phyloP scores from a whole-genome alignment of 2,329 filamentous ascomycete species.

The Microsporum canis region DNA sequence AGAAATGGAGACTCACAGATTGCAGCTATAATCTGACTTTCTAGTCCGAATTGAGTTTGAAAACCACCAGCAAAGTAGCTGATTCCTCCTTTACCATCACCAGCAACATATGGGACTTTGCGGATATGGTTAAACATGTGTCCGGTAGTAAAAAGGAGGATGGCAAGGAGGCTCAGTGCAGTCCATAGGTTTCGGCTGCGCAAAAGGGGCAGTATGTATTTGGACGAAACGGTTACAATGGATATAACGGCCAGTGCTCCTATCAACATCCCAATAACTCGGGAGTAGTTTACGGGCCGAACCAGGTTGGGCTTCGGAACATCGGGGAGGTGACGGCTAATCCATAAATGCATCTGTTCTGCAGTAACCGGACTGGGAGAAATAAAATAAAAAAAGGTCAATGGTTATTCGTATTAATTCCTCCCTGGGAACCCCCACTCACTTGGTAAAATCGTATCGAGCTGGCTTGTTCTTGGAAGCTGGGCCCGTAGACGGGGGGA shows the following conservation, averaged over 20 bases:
- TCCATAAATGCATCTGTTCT: slow-evolving; percentile 67
- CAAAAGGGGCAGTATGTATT: slow-evolving; percentile 68
- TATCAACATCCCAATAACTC: slow-evolving; percentile 56
- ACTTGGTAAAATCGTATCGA: slow-evolving; percentile 84
- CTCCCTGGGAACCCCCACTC: slow-evolving; percentile 22
- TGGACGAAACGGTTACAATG: slow-evolving; percentile 57
- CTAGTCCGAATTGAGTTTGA: slow-evolving; percentile 83
- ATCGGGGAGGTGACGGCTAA: slow-evolving; percentile 65
- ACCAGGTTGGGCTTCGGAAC: slow-evolving; percentile 65
- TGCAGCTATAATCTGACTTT: slow-evolving; percentile 88
- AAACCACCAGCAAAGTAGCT: slow-evolving; percentile 87
- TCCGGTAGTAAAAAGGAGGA: slow-evolving; percentile 86
- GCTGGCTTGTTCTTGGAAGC: slow-evolving; percentile 61
- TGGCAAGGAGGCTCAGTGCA: slow-evolving; percentile 71
- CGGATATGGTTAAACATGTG: slow-evolving; percentile 99
- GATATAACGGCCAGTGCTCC: slow-evolving; percentile 60
- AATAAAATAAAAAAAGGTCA: not conserved
- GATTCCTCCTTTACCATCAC: slow-evolving; percentile 73
- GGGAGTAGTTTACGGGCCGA: slow-evolving; percentile 78
- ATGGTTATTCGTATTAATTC: not conserved
- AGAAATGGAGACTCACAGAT: slow-evolving; percentile 58
- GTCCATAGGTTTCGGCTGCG: slow-evolving; percentile 94
- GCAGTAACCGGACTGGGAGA: slow-evolving; percentile 55
- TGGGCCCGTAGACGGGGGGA: slow-evolving; percentile 55
- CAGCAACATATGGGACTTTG: slow-evolving; percentile 82